Base-by-base conservation (phyloP, 208 protist species). In the Acanthamoeba castellanii region DNA sequence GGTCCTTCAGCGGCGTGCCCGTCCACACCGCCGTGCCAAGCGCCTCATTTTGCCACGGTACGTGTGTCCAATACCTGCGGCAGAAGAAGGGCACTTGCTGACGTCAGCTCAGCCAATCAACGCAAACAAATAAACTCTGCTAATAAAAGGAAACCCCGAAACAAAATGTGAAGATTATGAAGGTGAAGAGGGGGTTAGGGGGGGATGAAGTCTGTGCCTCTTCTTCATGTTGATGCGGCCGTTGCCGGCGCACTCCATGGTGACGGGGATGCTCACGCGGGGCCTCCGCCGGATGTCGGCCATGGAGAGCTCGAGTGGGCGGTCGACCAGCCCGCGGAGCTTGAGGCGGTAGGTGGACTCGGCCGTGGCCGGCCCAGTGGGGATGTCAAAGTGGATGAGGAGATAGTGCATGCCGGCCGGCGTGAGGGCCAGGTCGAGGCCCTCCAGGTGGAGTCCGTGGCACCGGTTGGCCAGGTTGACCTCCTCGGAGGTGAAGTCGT, bases 161-260 rank as follows among this genome's bases (percentile, higher is more conserved):
- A n/a, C n/a, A n/a, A n/a, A n/a, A 66, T 16, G 20, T 91, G 16
- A 16, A 91, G 42, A 11, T 45, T 42, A 7, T 91, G 42, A 16
- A 91, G 45, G n/a, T 9, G 70, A 14, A 78, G 18, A 78, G 11
- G 11, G 34, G 7, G 70, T 7, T 18, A 78, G n/a, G 11, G n/a
- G 70, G 9, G 7, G 70, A 18, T 18, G 32, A 78, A 18, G 70
- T 42, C 18, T 18, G 34, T 32, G 32, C 70, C 11, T 78, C 11
- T 47, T 47, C 47, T 85, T 85, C 76, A 85, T 85, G 76, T 85
- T 85, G 76, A 70, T 92, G 50, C 87, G 45, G 20, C 87, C 87
- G 27, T 92, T 92, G 59, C 87, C 87, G 18, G 87, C 87, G 59
- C 87, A 92, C 59, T 92, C 87, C 87, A 92, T 92, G n/a, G 87